Conservation (phyloP, 2,329 filamentous ascomycete species). For the Colletotrichum sp. region DNA sequence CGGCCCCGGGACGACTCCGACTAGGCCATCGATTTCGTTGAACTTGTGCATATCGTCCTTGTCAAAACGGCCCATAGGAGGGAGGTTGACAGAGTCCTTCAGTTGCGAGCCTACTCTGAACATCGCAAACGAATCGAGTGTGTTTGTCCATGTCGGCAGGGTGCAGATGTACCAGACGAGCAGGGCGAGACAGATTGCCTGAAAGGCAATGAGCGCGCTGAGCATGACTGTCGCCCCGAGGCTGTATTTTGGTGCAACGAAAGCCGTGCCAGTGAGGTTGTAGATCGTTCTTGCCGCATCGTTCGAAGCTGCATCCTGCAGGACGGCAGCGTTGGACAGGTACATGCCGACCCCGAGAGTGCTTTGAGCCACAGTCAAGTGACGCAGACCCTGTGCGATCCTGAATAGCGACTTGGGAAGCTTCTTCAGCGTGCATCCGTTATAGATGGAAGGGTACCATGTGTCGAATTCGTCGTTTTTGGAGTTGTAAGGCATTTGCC, state of each 20-base stretch:
- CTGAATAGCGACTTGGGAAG: constrained; percentile 11
- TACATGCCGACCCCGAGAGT: constrained; percentile 20
- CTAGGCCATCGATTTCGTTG: neutral
- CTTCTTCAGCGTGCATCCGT: constrained; percentile 1
- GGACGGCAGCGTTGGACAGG: constrained; percentile 10
- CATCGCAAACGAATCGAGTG: constrained; percentile 16
- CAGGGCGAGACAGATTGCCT: neutral
- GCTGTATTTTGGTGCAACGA: neutral
- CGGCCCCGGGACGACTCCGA: neutral
- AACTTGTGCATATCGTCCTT: neutral
- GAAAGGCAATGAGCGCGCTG: constrained; percentile 11
- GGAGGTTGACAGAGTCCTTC: neutral
- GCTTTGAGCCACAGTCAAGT: constrained; percentile 9
- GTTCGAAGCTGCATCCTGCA: constrained; percentile 8
- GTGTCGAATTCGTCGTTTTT: constrained; percentile 9
- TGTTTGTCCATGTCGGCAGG: constrained; percentile 18
- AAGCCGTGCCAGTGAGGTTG: constrained; percentile 4
- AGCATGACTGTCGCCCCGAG: neutral
- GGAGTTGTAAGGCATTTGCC: constrained; percentile 17
- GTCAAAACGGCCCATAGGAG: neutral
- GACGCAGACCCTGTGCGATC: constrained; percentile 6
- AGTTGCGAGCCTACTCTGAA: constrained; percentile 9
- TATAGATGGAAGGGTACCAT: constrained; percentile 14
- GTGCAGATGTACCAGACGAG: constrained; percentile 19
- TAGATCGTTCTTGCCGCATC: constrained; percentile 18